These are phyloP conservation scores for Phlebiopsis flavidoalba DNA, from an alignment of 768 basidiomycete genomes.

Conservation along the genomic window DNA sequence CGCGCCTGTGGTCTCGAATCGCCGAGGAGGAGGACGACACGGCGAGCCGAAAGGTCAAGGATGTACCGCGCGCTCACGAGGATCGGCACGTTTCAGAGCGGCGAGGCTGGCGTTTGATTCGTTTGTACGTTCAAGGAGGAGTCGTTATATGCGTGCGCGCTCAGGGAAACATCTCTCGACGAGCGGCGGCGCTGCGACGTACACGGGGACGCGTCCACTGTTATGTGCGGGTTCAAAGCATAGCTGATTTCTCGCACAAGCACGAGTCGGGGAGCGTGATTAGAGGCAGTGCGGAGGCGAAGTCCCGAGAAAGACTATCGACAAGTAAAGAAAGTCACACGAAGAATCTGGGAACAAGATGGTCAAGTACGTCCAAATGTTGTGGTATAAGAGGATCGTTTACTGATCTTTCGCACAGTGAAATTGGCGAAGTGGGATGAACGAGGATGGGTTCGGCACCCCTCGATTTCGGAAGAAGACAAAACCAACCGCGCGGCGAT, in stretches of 20 bases:
- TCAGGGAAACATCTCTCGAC: conserved; percentile 69
- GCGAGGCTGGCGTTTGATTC: conserved; percentile 91
- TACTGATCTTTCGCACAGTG: conserved; percentile 39
- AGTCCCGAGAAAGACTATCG: conserved; percentile 56
- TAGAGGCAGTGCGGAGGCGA: conserved; percentile 35
- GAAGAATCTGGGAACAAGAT: conserved; percentile 78
- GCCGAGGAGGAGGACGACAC: conserved; percentile 91
- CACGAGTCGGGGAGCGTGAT: conserved; percentile 32
- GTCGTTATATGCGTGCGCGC: conserved; percentile 72
- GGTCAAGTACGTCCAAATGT: conserved; percentile 66
- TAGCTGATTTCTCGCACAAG: conserved; percentile 79
- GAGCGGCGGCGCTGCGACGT: conserved; percentile 80
- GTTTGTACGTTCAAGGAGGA: conserved; percentile 99
- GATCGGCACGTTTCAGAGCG: conserved; percentile 86
- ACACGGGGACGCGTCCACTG: conserved; percentile 60
- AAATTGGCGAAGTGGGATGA: conserved; percentile 94
- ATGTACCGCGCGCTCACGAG: conserved; percentile 87
- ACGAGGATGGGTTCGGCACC: conserved; percentile 90
- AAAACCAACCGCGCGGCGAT: conserved; percentile 30
- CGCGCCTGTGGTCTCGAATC: conserved; percentile 87
- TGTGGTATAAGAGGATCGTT: background rate
- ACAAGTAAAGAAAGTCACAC: conserved; percentile 76
- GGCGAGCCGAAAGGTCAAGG: conserved; percentile 93
- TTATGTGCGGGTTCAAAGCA: conserved; percentile 26
- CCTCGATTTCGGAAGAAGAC: conserved; percentile 54